Evolutionary conservation across 2,329 filamentous ascomycete species (phyloP).

Genomic region (Cytospora piceae): DNA sequence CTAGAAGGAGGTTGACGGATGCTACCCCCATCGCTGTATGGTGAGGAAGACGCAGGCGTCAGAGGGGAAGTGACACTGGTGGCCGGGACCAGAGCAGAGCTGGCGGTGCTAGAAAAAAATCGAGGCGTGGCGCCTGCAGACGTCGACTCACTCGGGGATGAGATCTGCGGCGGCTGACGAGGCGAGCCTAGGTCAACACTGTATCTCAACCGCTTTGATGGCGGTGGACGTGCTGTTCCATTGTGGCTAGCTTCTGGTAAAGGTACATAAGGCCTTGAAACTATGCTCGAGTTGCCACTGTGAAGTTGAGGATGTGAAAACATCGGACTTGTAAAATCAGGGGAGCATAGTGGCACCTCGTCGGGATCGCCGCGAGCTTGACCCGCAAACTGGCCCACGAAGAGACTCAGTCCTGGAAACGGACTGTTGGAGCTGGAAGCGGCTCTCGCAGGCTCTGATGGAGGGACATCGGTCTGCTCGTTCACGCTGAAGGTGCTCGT

Average conservation of each 20-base stretch:
- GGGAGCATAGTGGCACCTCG: slow-evolving; percentile 14
- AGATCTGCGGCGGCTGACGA: slow-evolving; percentile 10
- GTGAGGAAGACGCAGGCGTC: slow-evolving; percentile 46
- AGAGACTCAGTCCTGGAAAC: slow-evolving; percentile 17
- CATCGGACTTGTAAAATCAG: slow-evolving; percentile 17
- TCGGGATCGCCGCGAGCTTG: slow-evolving; percentile 9
- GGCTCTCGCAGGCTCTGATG: slow-evolving; percentile 8
- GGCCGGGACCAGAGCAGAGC: slow-evolving; percentile 6
- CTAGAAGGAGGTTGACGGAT: slow-evolving; percentile 32
- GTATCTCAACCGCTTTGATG: slow-evolving; percentile 29
- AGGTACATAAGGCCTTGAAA: slow-evolving; percentile 1
- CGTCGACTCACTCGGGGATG: slow-evolving; percentile 20
- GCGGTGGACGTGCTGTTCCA: slow-evolving; percentile 17
- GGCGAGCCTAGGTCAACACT: slow-evolving; percentile 27
- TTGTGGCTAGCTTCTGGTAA: slow-evolving; percentile 5
- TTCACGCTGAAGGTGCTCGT: slow-evolving; percentile 7
- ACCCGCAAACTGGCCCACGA: slow-evolving; percentile 2
- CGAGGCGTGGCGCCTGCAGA: slow-evolving; percentile 22
- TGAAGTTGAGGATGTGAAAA: slow-evolving; percentile 17
- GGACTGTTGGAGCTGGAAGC: slow-evolving; percentile 7
- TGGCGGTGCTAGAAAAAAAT: slow-evolving; percentile 38
- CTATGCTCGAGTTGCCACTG: background rate
- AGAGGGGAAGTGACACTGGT: slow-evolving; percentile 40
- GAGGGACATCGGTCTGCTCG: slow-evolving; percentile 6
- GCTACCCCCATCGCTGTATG: slow-evolving; percentile 40